Evolutionary conservation across 257 asterid species (phyloP).

Genomic region (Ehretia macrophylla): DNA sequence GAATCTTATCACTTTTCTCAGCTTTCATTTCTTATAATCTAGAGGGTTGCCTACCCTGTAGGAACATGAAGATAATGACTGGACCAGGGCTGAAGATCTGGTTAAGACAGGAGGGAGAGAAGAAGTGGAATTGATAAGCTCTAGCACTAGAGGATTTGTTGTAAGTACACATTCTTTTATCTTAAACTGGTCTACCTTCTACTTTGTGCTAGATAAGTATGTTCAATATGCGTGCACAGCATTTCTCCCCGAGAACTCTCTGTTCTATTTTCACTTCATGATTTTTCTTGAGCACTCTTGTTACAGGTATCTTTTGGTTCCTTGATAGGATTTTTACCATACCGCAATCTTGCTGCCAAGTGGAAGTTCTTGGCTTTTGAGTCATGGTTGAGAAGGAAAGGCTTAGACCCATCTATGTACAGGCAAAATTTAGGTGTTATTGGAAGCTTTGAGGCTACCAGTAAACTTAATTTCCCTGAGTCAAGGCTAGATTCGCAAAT

Average conservation of each 20-base stretch:
- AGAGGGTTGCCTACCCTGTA: constrained; percentile 31
- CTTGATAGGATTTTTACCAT: constrained; percentile 86
- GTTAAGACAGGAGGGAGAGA: constrained; percentile 62
- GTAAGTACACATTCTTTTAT: constrained; percentile 34
- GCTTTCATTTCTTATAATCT: not conserved
- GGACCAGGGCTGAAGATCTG: constrained; percentile 71
- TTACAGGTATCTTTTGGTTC: constrained; percentile 84
- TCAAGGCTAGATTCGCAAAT: constrained; percentile 25
- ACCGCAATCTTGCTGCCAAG: constrained; percentile 84
- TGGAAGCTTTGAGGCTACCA: constrained; percentile 58
- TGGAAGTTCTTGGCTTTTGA: constrained; percentile 95
- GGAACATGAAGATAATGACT: constrained; percentile 76
- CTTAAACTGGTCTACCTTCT: not conserved
- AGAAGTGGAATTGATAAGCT: constrained; percentile 76
- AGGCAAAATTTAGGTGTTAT: constrained; percentile 77
- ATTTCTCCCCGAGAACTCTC: not conserved
- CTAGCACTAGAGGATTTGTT: constrained; percentile 83
- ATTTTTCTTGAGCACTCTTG: constrained; percentile 15
- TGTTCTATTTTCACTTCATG: constrained; percentile 9
- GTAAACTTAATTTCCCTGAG: constrained; percentile 34
- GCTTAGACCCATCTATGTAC: constrained; percentile 72
- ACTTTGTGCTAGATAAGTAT: not conserved
- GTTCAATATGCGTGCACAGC: constrained; percentile 1
- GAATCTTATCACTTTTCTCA: not conserved
- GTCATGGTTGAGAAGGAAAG: constrained; percentile 90